Conservation (phyloP, 768 basidiomycete genomes). For the Tephrocybe sp. region DNA sequence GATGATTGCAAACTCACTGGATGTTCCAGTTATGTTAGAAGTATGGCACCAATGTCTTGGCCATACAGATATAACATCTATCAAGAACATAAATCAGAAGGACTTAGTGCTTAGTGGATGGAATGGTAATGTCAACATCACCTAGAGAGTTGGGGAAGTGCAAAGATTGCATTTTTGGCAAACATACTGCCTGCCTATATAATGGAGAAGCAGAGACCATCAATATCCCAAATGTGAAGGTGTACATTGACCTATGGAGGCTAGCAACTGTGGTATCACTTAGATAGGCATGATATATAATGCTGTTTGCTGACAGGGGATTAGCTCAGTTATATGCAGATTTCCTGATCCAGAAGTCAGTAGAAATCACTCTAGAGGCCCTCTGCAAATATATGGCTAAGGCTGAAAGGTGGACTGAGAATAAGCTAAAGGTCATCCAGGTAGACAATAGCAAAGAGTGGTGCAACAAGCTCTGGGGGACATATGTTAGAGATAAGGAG, state of each 20-base stretch:
- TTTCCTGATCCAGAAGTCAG: background rate
- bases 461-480: background rate
- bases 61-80: background rate
- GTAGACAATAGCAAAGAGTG: background rate
- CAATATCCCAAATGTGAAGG: background rate
- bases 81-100: background rate
- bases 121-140: background rate
- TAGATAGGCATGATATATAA: too few species aligned
- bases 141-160: background rate
- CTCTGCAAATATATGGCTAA: background rate
- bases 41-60: background rate
- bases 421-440: background rate
- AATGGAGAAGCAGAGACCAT: background rate
- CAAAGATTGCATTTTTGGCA: background rate
- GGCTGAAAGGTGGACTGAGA: background rate
- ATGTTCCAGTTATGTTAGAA: background rate
- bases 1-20: background rate
- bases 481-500: background rate
- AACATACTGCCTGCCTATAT: background rate
- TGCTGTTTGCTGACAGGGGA: too few species aligned
- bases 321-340: background rate
- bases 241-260: too few species aligned
- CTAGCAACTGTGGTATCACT: too few species aligned
- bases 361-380: background rate
- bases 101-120: background rate